Evolutionary conservation across 768 basidiomycete species (phyloP).

Genomic region (Panaeolus papilionaceus): DNA sequence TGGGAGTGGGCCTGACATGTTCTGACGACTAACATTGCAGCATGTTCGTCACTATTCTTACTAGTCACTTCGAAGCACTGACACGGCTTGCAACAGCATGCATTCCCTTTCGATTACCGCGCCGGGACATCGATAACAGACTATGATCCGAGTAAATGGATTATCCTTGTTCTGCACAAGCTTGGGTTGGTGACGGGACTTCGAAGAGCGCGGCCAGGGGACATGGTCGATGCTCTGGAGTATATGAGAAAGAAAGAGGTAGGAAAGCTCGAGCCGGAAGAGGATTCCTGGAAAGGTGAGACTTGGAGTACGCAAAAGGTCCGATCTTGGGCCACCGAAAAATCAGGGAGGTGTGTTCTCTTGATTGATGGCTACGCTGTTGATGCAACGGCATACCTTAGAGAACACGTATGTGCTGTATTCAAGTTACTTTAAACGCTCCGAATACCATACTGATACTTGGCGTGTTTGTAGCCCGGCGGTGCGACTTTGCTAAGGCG

Average conservation of each 20-base stretch:
- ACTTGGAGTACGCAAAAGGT: constrained; percentile 49
- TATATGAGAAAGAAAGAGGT: constrained; percentile 54
- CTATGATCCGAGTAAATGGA: constrained; percentile 88
- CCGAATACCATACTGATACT: constrained; percentile 7
- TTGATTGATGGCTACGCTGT: constrained; percentile 66
- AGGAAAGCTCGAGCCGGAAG: constrained; percentile 23
- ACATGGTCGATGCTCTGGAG: constrained; percentile 51
- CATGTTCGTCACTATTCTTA: constrained; percentile 42
- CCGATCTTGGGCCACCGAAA: constrained; percentile 35
- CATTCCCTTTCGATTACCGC: constrained; percentile 81
- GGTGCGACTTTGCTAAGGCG: constrained; percentile 59
- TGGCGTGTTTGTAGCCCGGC: constrained; percentile 55
- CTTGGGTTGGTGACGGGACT: constrained; percentile 55
- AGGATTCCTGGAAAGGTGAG: constrained; percentile 41
- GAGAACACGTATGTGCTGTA: constrained; percentile 64
- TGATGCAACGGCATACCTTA: constrained; percentile 65
- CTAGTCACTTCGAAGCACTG: constrained; percentile 6
- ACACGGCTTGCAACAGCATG: constrained; percentile 50
- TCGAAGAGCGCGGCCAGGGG: constrained; percentile 54
- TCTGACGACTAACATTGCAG: constrained; percentile 31
- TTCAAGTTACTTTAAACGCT: background rate
- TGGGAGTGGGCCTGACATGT: background rate
- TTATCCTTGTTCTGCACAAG: constrained; percentile 58
- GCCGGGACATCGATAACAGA: constrained; percentile 64
- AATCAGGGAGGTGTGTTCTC: constrained; percentile 51